Conservation (phyloP, 2,329 filamentous ascomycete genomes). For the Raffaelea ambrosiae region DNA sequence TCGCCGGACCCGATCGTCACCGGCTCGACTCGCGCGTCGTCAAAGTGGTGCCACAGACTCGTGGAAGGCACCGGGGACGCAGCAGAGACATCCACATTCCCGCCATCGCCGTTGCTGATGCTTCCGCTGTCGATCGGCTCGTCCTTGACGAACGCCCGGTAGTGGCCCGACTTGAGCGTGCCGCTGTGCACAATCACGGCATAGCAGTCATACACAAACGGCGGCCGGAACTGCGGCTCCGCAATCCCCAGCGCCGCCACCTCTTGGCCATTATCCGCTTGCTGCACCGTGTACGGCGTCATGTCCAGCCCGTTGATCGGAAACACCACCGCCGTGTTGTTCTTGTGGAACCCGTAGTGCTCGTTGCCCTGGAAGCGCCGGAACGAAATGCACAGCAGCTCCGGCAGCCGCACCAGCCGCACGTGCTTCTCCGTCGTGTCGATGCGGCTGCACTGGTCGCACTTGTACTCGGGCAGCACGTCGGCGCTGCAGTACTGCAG, state of each 20-base stretch:
- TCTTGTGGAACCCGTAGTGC: slow-evolving; percentile 43
- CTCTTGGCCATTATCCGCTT: not conserved
- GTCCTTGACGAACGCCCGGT: slow-evolving; percentile 62
- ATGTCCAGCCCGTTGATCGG: slow-evolving; percentile 62
- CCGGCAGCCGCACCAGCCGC: slow-evolving; percentile 68
- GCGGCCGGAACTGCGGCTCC: slow-evolving; percentile 28
- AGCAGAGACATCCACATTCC: slow-evolving; percentile 4
- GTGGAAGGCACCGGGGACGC: not conserved
- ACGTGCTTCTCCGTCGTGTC: slow-evolving; percentile 62
- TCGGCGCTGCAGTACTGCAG: slow-evolving; percentile 62
- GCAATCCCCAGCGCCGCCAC: not conserved
- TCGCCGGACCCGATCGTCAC: slow-evolving; percentile 15
- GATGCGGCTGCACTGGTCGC: slow-evolving; percentile 63
- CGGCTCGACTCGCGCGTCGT: slow-evolving; percentile 27
- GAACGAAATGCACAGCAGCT: slow-evolving; percentile 70
- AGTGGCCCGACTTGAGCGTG: slow-evolving; percentile 66
- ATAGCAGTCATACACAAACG: slow-evolving; percentile 77
- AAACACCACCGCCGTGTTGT: slow-evolving; percentile 65
- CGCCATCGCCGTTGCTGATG: not conserved
- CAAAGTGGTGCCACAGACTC: slow-evolving; percentile 39
- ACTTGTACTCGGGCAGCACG: slow-evolving; percentile 60
- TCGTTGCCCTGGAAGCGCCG: slow-evolving; percentile 44
- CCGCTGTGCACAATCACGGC: slow-evolving; percentile 74
- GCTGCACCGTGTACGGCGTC: slow-evolving; percentile 28
- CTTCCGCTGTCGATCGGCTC: slow-evolving; percentile 28